Conservation (phyloP, 768 basidiomycete species). For the Tricholoma terreum region DNA sequence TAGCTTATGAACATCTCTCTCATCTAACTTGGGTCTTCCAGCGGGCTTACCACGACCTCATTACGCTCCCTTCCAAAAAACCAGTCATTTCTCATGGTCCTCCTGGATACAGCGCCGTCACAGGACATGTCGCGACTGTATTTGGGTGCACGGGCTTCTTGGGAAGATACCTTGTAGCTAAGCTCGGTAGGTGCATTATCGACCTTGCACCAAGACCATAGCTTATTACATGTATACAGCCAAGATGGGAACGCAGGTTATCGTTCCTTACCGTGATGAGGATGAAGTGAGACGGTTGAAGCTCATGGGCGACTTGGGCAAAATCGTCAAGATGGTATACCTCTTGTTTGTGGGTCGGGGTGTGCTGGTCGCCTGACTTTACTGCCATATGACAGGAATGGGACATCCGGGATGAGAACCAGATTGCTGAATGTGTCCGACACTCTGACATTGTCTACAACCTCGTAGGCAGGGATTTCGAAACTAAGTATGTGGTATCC, state of each 20-base stretch:
- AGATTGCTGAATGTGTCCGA: constrained; percentile 89
- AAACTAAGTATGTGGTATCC: constrained; percentile 73
- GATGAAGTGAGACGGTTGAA: constrained; percentile 88
- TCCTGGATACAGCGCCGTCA: constrained; percentile 81
- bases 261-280: constrained; percentile 93
- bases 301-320: constrained; percentile 95
- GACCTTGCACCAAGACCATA: constrained; percentile 6
- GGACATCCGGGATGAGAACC: constrained; percentile 87
- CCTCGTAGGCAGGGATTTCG: constrained; percentile 89
- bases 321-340: constrained; percentile 89
- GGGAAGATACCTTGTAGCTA: constrained; percentile 90
- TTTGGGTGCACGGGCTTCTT: constrained; percentile 97
- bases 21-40: constrained; percentile 24
- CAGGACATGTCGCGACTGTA: constrained; percentile 92
- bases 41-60: constrained; percentile 75
- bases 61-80: constrained; percentile 54
- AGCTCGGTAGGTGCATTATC: constrained; percentile 65
- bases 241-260: constrained; percentile 88
- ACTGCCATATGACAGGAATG: constrained; percentile 66
- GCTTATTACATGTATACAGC: constrained; percentile 41
- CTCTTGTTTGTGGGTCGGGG: neutral
- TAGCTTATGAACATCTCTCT: neutral
- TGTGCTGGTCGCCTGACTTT: constrained; percentile 11
- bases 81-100: constrained; percentile 75
- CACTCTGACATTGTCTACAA: constrained; percentile 98